A percentile compares a stretch with the other conserved stretches of the same genome.
These are phyloP conservation scores for Opeltia flavorubescens DNA, from an alignment of 495 filamentous ascomycete species.

Conservation along the genomic window DNA sequence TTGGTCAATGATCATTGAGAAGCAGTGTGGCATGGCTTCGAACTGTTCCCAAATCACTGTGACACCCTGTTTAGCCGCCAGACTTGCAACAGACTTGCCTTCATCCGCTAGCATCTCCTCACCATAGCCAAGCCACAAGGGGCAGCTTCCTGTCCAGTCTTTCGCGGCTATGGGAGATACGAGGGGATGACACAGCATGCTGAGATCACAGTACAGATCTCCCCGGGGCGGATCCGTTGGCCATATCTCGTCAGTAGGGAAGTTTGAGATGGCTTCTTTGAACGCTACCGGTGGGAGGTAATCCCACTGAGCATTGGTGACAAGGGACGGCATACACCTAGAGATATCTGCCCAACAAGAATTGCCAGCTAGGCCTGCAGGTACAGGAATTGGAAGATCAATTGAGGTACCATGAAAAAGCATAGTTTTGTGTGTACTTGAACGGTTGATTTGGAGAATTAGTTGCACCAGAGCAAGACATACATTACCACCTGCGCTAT, in stretches of 20 bases:
- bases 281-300: conserved; percentile 47
- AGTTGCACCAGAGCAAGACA: conserved; percentile 56
- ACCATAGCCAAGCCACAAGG: conserved; percentile 60
- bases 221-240: conserved; percentile 53
- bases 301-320: conserved; percentile 50
- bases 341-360: conserved; percentile 72
- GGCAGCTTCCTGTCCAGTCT: conserved; percentile 56
- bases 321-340: conserved; percentile 56
- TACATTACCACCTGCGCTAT: conserved; percentile 78
- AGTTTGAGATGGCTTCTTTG: conserved; percentile 20
- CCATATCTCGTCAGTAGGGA: conserved; percentile 51
- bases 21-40: conserved; percentile 85
- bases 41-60: conserved; percentile 57
- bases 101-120: conserved; percentile 73
- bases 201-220: conserved; percentile 53
- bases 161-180: conserved; percentile 49
- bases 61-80: conserved; percentile 46
- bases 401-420: conserved; percentile 49
- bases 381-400: conserved; percentile 47
- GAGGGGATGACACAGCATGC: conserved; percentile 56
- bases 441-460: conserved; percentile 53
- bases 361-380: conserved; percentile 48
- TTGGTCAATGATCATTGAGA: conserved; percentile 46
- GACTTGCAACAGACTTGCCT: conserved; percentile 43
- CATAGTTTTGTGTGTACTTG: conserved; percentile 15